Evolutionary conservation across 176 grass and related monocot species (phyloP).

Genomic region (Cymbopogon citratus): DNA sequence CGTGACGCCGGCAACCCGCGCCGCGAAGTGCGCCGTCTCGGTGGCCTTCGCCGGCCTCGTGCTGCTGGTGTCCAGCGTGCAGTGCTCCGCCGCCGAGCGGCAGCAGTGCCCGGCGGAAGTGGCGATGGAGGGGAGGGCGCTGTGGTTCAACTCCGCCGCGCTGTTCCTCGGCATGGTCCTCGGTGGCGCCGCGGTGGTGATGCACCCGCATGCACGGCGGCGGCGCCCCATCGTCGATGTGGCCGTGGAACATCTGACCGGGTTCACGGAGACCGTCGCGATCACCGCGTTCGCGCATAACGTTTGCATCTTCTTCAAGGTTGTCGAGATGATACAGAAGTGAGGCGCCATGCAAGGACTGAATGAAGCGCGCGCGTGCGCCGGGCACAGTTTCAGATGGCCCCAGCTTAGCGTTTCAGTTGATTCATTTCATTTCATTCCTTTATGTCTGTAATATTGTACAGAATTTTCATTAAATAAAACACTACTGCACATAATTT

Average conservation of each 20-base stretch:
- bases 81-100: neutral
- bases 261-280: slow-evolving; percentile 6
- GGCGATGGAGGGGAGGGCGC: neutral
- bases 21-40: slow-evolving; percentile 1
- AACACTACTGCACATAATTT: neutral
- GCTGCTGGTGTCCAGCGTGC: neutral
- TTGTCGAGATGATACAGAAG: neutral
- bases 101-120: neutral
- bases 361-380: too few relatives aligned
- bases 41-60: slow-evolving; percentile 13
- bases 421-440: neutral
- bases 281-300: slow-evolving; percentile 14
- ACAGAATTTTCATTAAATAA: neutral
- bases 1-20: neutral
- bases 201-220: neutral
- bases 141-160: slow-evolving; percentile 23
- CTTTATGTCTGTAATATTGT: neutral
- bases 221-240: neutral
- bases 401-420: too few relatives aligned
- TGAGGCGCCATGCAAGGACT: neutral
- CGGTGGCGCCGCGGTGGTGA: neutral
- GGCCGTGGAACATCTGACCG: neutral
- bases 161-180: slow-evolving; percentile 11
- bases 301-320: neutral
- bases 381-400: too few relatives aligned